Conservation (phyloP, 805 yeast species). For the Kodamaea kakaduensis region DNA sequence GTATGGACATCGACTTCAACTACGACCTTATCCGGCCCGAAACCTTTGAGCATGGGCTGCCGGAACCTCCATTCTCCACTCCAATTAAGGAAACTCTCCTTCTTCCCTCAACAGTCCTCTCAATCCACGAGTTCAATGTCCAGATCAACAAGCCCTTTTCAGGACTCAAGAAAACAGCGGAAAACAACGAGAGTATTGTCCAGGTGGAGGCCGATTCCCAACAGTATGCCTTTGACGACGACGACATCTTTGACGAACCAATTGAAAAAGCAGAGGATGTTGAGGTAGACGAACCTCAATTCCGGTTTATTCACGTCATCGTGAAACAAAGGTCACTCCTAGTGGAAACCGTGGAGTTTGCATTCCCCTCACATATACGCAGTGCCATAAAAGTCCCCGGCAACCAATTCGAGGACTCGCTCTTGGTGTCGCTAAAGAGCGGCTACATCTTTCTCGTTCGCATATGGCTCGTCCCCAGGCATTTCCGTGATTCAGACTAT, state of each 20-base stretch:
- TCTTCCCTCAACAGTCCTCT: slow-evolving; percentile 36
- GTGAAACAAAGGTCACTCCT: slow-evolving; percentile 30
- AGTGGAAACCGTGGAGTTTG: slow-evolving; percentile 28
- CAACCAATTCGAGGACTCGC: slow-evolving; percentile 38
- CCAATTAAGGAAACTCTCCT: slow-evolving; percentile 24
- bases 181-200: slow-evolving; percentile 30
- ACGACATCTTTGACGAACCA: slow-evolving; percentile 11
- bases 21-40: slow-evolving; percentile 5
- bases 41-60: background rate
- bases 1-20: slow-evolving; percentile 7
- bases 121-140: slow-evolving; percentile 35
- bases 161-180: slow-evolving; percentile 36
- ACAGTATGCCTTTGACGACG: slow-evolving; percentile 36
- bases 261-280: slow-evolving; percentile 1
- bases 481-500: slow-evolving; percentile 23
- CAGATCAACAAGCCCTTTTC: slow-evolving; percentile 26
- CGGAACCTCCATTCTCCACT: background rate
- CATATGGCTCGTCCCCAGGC: slow-evolving; percentile 33
- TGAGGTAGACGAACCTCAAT: background rate
- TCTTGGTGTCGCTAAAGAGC: slow-evolving; percentile 36
- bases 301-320: slow-evolving; percentile 21
- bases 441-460: slow-evolving; percentile 39
- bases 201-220: slow-evolving; percentile 35
- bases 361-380: slow-evolving; percentile 29
- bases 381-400: slow-evolving; percentile 22